Conservation (phyloP, 805 yeast genomes). For the Wickerhamomyces chaumierensis region DNA sequence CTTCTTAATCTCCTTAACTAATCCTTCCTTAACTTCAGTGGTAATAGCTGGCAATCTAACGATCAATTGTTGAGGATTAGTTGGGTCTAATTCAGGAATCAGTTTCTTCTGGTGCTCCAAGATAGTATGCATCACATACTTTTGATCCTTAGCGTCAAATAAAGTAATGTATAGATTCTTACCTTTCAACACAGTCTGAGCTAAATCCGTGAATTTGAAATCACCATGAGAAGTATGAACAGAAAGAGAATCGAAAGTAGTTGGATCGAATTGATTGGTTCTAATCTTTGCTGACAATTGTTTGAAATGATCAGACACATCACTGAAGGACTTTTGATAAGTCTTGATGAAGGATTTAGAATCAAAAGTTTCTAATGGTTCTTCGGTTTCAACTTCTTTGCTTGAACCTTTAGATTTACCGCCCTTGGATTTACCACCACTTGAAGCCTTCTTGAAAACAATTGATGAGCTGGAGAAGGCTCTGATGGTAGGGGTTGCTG, state of each 20-base stretch:
- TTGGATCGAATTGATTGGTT: constrained; percentile 60
- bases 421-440: constrained; percentile 3
- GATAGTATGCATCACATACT: constrained; percentile 60
- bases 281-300: constrained; percentile 51
- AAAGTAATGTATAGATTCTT: constrained; percentile 67
- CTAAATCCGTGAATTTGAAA: constrained; percentile 46
- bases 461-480: constrained; percentile 2
- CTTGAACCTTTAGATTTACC: constrained; percentile 1
- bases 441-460: constrained; percentile 12
- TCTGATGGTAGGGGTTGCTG: constrained; percentile 1
- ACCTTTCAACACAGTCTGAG: constrained; percentile 63
- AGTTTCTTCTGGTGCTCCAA: constrained; percentile 58
- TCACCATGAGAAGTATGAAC: constrained; percentile 39
- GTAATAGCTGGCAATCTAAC: constrained; percentile 70
- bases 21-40: constrained; percentile 47
- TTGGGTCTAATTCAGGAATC: constrained; percentile 70
- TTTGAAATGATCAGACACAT: constrained; percentile 38
- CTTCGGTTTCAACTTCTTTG: constrained; percentile 2
- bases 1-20: constrained; percentile 51
- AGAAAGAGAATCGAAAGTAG: constrained; percentile 47
- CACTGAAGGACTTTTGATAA: constrained; percentile 25
- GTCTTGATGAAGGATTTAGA: constrained; percentile 9
- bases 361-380: constrained; percentile 10
- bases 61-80: constrained; percentile 60
- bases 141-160: constrained; percentile 69